A percentile compares a stretch with the other conserved stretches of the same genome.
Evolutionary conservation across 345 rosid genomes (phyloP).

Genomic region (Limnanthes douglasii): DNA sequence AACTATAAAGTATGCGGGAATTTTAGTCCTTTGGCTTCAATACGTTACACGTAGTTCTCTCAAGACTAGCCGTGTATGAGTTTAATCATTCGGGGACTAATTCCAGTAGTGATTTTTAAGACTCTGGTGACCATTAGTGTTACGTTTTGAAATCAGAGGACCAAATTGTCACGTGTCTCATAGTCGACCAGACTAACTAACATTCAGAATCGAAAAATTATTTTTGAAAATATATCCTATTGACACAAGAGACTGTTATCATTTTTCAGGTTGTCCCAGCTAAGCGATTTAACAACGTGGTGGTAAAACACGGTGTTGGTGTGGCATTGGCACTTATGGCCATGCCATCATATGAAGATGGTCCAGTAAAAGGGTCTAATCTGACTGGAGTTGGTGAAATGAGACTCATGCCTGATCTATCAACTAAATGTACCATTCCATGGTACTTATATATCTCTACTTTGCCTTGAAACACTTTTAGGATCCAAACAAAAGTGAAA

Average conservation of each 20-base stretch:
- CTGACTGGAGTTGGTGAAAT: conserved; percentile 78
- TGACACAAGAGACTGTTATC: neutral
- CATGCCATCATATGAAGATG: conserved; percentile 65
- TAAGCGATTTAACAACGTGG: conserved; percentile 47
- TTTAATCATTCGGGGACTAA: too few species aligned
- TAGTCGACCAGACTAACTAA: neutral
- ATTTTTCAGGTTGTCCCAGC: conserved; percentile 60
- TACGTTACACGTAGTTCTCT: too few species aligned
- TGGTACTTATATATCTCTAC: conserved; percentile 26
- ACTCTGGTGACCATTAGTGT: too few species aligned
- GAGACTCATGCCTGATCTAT: conserved; percentile 77
- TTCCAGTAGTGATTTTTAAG: too few species aligned
- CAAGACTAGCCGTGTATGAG: too few species aligned
- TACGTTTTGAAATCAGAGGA: too few species aligned
- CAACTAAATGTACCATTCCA: conserved; percentile 54
- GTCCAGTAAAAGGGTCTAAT: conserved; percentile 64
- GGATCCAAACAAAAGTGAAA: too few species aligned
- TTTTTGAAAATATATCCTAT: neutral
- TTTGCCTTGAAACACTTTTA: too few species aligned
- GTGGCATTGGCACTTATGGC: conserved; percentile 75
- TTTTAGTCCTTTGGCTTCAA: too few species aligned
- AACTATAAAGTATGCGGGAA: too few species aligned
- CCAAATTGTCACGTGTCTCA: too few species aligned
- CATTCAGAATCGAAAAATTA: too few species aligned
- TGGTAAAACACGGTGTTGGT: conserved; percentile 63